phyloP scores from a whole-genome alignment of 2,329 filamentous ascomycete genomes.

The Talaromyces atroroseus region DNA sequence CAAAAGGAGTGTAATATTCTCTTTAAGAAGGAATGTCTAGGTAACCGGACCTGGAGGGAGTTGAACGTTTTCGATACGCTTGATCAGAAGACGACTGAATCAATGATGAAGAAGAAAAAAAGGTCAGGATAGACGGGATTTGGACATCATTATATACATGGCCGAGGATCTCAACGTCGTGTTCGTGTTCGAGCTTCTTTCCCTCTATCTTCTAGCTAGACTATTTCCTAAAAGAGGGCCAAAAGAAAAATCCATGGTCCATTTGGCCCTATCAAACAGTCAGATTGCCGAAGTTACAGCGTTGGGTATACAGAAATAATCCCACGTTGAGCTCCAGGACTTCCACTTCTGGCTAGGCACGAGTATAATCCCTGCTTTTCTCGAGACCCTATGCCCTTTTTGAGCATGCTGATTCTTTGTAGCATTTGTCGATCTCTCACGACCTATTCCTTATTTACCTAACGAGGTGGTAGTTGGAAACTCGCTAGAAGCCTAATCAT shows the following conservation, averaged over 20 bases:
- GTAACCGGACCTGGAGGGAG: slow-evolving; percentile 7
- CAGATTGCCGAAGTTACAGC: neutral
- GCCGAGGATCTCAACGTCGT: neutral
- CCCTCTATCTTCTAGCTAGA: no score
- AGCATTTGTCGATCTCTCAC: neutral
- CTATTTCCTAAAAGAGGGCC: neutral
- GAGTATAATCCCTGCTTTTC: neutral
- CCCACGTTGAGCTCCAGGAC: neutral
- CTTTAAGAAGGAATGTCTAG: slow-evolving; percentile 9
- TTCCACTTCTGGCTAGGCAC: neutral
- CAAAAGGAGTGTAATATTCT: neutral
- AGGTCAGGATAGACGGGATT: neutral
- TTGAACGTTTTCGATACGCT: neutral
- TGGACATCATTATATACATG: neutral
- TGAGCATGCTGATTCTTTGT: no score
- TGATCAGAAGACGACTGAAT: neutral
- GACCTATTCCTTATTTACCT: neutral
- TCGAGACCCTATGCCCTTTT: neutral
- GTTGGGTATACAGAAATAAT: neutral
- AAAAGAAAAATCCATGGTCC: neutral
- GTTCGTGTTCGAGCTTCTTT: neutral
- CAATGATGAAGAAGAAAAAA: neutral
- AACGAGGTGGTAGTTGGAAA: neutral
- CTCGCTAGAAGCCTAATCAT: neutral
- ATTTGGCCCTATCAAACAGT: neutral